Conservation (phyloP, 192 early-diverging fungal species). For the Coemansia sp. region DNA sequence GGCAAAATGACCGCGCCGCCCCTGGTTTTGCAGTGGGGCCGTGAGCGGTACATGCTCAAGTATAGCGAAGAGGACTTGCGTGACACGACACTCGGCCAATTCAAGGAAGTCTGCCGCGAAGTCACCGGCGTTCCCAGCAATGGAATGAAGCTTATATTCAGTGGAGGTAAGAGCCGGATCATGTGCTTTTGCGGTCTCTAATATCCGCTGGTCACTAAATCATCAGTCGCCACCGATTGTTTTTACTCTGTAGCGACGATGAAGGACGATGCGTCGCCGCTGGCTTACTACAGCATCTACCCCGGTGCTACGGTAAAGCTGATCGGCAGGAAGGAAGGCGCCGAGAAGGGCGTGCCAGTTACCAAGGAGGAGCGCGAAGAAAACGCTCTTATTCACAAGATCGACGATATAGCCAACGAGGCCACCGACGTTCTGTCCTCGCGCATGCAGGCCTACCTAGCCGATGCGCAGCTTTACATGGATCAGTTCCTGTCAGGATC, state of each 20-base stretch:
- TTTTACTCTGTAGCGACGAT: slow-evolving; percentile 55
- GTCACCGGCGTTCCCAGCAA: slow-evolving; percentile 74
- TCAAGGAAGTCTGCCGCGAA: slow-evolving; percentile 72
- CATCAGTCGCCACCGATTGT: neutral
- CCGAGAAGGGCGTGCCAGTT: slow-evolving; percentile 27
- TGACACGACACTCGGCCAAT: slow-evolving; percentile 64
- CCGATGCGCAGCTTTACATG: slow-evolving; percentile 49
- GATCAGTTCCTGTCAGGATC: slow-evolving; percentile 42
- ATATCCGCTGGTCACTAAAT: neutral
- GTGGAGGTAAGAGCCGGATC: slow-evolving; percentile 61
- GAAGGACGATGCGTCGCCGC: slow-evolving; percentile 72
- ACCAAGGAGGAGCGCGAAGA: slow-evolving; percentile 51
- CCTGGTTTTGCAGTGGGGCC: slow-evolving; percentile 51
- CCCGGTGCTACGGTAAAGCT: slow-evolving; percentile 72
- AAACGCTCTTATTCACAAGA: slow-evolving; percentile 45
- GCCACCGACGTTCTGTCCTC: slow-evolving; percentile 43
- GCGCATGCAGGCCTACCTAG: slow-evolving; percentile 50
- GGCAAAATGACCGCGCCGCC: slow-evolving; percentile 50
- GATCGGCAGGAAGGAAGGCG: slow-evolving; percentile 58
- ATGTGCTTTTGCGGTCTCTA: neutral
- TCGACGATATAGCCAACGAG: slow-evolving; percentile 49
- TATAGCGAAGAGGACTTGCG: slow-evolving; percentile 47
- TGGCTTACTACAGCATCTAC: slow-evolving; percentile 71
- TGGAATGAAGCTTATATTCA: slow-evolving; percentile 69
- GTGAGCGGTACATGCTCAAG: slow-evolving; percentile 52